Evolutionary conservation across 1,284 basidiomycete species (phyloP), one percentile per base, ranked within the genome.

Genomic region (Hypsizygus ulmarius): DNA sequence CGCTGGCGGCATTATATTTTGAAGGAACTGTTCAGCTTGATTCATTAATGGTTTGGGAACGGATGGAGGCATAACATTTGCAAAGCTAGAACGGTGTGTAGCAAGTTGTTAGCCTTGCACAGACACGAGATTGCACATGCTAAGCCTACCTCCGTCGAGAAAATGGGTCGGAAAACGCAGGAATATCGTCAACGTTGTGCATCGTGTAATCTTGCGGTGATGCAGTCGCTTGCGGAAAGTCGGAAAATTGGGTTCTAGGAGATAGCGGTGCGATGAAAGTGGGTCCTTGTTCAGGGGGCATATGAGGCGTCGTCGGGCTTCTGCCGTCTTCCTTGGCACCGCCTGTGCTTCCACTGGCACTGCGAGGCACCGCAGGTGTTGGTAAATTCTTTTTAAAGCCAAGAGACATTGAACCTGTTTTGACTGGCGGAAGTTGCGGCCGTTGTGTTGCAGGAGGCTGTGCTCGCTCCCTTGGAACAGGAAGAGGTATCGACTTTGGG

Each of bases 351-450:
- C 40, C 35, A 6, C 5, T 14, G 14, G 36, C 36, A 34, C 35
- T 43, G 14, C 15, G 16, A 9, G 46, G 27, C 32, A 49, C 37
- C 7, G 41, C 29, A 19, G 52, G 43, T 12, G 48, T 47, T 19
- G 55, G 19, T n/a, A 57, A 15, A 25, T 56, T 69, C 55, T 75
- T 79, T 60, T 72, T 78, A 56, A 79, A 75, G 32, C 62, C 71
- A 11, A 76, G 63, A n/a, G 55, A 52, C 2, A 55, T 55, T 18
- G 68, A 7, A 25, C 21, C 21, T 25, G 21, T 25, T 7, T 25
- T 25, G 50, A 36, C 61, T 50, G 12, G 51, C 54, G 39, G 56
- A 54, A 14, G 43, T 43, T 2, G 52, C 45, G 21, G 21, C 7
- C 21, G 21, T 19, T 55, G 47, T 6, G 53, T 47, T 18, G 52